Percentiles rank a stretch among this genome's conserved stretches.
phyloP scores from a whole-genome alignment of 1,139 yeast genomes.

The Komagataea norvegica region DNA sequence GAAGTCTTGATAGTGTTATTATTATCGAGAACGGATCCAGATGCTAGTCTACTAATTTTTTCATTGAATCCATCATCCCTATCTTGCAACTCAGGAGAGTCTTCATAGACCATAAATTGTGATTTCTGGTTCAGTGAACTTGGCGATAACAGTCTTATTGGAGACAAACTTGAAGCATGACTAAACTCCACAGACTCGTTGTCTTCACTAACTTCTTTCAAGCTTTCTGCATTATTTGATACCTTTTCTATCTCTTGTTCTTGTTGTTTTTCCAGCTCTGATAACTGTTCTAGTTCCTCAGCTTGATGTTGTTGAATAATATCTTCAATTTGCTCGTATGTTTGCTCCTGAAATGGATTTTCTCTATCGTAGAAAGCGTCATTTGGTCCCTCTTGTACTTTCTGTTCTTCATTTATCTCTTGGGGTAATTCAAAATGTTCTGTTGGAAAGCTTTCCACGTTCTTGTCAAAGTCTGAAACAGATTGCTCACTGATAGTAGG shows the following conservation, averaged over 20 bases:
- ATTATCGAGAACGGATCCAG: constrained; percentile 16
- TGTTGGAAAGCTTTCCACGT: constrained; percentile 5
- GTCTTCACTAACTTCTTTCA: constrained; percentile 3
- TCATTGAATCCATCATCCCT: constrained; percentile 9
- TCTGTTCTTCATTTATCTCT: background rate
- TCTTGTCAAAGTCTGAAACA: constrained; percentile 8
- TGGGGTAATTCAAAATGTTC: background rate
- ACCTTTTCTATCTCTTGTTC: background rate
- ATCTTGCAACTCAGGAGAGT: constrained; percentile 25
- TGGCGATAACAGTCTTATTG: constrained; percentile 22
- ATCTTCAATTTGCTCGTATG: constrained; percentile 2
- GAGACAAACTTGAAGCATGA: constrained; percentile 22
- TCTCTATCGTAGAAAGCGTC: constrained; percentile 2
- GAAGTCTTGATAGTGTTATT: constrained; percentile 6
- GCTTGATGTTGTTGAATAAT: constrained; percentile 3
- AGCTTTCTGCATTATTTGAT: background rate
- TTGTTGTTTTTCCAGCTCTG: constrained; percentile 5
- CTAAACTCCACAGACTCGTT: constrained; percentile 8
- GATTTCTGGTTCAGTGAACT: constrained; percentile 10
- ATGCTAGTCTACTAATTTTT: constrained; percentile 19
- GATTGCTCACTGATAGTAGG: constrained; percentile 11
- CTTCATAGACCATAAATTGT: constrained; percentile 21
- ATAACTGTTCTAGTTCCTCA: constrained; percentile 7
- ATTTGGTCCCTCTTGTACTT: background rate
- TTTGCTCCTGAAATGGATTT: constrained; percentile 9